Evolutionary conservation across 495 filamentous ascomycete genomes (phyloP).

Genomic region (Neurospora terricola): DNA sequence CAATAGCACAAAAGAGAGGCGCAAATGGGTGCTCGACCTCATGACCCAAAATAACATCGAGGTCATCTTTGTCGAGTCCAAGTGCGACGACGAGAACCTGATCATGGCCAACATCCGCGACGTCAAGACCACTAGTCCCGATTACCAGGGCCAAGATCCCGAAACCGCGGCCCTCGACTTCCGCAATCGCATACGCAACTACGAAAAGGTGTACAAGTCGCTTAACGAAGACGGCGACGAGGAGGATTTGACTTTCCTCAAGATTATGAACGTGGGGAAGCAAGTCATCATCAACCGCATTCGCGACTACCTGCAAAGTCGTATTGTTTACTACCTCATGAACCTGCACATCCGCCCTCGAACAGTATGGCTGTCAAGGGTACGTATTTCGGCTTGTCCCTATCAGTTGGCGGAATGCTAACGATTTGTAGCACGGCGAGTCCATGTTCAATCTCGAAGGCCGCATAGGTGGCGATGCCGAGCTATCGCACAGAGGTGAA

Average conservation of each 20-base stretch:
- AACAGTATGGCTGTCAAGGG: slow-evolving; percentile 92
- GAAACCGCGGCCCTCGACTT: slow-evolving; percentile 85
- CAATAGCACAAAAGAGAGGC: slow-evolving; percentile 81
- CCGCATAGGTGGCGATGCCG: slow-evolving; percentile 83
- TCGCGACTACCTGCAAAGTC: slow-evolving; percentile 89
- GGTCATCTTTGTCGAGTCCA: slow-evolving; percentile 88
- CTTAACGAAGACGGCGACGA: slow-evolving; percentile 72
- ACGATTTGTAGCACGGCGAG: slow-evolving; percentile 67
- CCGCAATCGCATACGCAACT: slow-evolving; percentile 86
- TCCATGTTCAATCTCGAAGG: slow-evolving; percentile 82
- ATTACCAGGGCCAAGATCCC: slow-evolving; percentile 90
- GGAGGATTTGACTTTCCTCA: slow-evolving; percentile 78
- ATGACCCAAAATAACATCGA: slow-evolving; percentile 67
- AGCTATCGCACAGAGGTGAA: slow-evolving; percentile 76
- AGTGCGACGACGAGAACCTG: slow-evolving; percentile 86
- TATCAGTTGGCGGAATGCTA: slow-evolving; percentile 3
- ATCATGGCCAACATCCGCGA: slow-evolving; percentile 97
- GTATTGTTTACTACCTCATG: slow-evolving; percentile 96
- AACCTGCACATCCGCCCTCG: slow-evolving; percentile 96
- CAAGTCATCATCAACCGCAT: slow-evolving; percentile 97
- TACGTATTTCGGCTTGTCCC: slow-evolving; percentile 34
- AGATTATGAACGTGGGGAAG: slow-evolving; percentile 91
- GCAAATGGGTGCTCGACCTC: slow-evolving; percentile 79
- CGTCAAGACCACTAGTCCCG: slow-evolving; percentile 92
- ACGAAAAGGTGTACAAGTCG: slow-evolving; percentile 90